Conservation (phyloP, 2,329 filamentous ascomycete species). For the Colletotrichum kahawae region DNA sequence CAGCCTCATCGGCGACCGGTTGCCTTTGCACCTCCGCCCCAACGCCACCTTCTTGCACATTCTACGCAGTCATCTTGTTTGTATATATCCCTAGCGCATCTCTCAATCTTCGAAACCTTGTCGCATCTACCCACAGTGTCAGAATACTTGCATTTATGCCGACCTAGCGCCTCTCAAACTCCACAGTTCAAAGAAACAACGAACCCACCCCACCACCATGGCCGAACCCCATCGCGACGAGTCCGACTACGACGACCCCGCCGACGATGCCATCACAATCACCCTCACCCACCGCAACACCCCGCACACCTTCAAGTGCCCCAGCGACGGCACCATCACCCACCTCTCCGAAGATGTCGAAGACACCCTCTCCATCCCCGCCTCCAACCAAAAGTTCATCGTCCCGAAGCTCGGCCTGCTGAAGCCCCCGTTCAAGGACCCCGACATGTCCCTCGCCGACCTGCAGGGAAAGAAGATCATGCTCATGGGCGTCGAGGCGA, state of each 20-base stretch:
- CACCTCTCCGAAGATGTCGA: slow-evolving; percentile 68
- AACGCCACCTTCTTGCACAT: slow-evolving; percentile 1
- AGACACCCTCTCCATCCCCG: slow-evolving; percentile 61
- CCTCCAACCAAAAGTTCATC: slow-evolving; percentile 71
- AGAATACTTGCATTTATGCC: slow-evolving; percentile 23
- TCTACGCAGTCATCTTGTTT: neutral
- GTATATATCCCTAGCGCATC: neutral
- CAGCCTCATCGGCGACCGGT: slow-evolving; percentile 17
- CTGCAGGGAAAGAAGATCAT: slow-evolving; percentile 65
- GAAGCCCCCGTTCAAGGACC: slow-evolving; percentile 67
- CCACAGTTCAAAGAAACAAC: neutral
- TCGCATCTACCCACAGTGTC: slow-evolving; percentile 10
- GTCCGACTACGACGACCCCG: slow-evolving; percentile 15
- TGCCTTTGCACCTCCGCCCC: slow-evolving; percentile 4
- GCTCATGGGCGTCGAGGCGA: slow-evolving; percentile 66
- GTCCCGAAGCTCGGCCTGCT: slow-evolving; percentile 69
- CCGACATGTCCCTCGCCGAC: slow-evolving; percentile 51
- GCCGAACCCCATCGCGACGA: slow-evolving; percentile 15
- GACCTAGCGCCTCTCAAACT: neutral
- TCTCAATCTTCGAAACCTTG: neutral
- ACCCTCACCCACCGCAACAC: slow-evolving; percentile 52
- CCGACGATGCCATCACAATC: slow-evolving; percentile 42
- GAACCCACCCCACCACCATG: slow-evolving; percentile 6
- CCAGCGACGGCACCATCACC: slow-evolving; percentile 50
- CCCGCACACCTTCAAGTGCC: slow-evolving; percentile 48